Conservation (phyloP, 2,329 filamentous ascomycete genomes). For the Diaporthe amygdali region DNA sequence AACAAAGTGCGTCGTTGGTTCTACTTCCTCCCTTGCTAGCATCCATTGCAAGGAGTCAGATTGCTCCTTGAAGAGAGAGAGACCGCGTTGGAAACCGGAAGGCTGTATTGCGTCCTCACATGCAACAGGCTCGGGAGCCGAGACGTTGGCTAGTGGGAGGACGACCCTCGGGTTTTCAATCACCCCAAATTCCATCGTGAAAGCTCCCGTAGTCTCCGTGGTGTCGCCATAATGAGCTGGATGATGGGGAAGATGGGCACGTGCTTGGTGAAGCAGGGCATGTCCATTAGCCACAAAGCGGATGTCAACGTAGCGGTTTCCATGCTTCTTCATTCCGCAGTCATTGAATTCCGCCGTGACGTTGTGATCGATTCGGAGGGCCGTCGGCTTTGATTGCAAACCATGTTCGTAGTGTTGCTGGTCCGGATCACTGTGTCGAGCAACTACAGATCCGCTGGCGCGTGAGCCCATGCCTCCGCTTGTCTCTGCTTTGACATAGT, state of each 20-base stretch:
- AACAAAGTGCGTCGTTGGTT: neutral
- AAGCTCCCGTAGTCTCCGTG: neutral
- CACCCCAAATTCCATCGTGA: conserved; percentile 15
- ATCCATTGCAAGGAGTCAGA: conserved; percentile 32
- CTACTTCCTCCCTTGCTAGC: conserved; percentile 29
- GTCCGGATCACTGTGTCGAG: conserved; percentile 2
- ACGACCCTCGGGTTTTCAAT: conserved; percentile 17
- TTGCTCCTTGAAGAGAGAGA: conserved; percentile 30
- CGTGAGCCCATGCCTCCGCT: neutral
- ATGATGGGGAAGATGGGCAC: conserved; percentile 15
- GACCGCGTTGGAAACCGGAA: conserved; percentile 17
- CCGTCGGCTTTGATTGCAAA: neutral
- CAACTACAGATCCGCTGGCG: neutral
- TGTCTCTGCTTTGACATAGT: neutral
- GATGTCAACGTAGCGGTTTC: conserved; percentile 12
- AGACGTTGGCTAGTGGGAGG: neutral
- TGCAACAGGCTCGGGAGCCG: neutral
- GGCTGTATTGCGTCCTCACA: neutral
- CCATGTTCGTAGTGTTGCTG: neutral
- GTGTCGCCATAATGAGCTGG: neutral
- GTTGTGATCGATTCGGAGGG: conserved; percentile 21
- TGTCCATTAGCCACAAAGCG: conserved; percentile 17
- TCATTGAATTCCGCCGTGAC: neutral
- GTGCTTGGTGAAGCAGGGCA: conserved; percentile 20
- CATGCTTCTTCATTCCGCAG: neutral